phyloP scores from a whole-genome alignment of 345 rosid species.

The Physaria fendleri region DNA sequence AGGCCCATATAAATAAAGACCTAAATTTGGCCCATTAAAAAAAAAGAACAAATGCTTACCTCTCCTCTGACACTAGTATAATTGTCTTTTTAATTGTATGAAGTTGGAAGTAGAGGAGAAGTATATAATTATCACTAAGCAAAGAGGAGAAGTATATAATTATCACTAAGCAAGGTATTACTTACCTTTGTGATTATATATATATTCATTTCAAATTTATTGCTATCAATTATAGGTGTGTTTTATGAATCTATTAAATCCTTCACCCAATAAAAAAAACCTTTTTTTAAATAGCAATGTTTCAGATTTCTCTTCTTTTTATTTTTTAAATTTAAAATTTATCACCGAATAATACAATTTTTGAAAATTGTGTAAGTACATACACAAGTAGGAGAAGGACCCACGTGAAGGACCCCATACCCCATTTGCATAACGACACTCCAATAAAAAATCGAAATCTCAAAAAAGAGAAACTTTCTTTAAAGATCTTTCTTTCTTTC shows the following conservation, averaged over 20 bases:
- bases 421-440: constrained; percentile 28
- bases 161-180: constrained; percentile 19
- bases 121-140: neutral
- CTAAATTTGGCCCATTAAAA: no score
- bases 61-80: constrained; percentile 8
- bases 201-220: neutral
- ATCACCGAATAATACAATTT: constrained; percentile 1
- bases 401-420: constrained; percentile 30
- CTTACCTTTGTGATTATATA: neutral
- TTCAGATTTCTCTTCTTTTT: neutral
- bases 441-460: constrained; percentile 10
- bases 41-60: constrained; percentile 25
- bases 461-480: constrained; percentile 5
- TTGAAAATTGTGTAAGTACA: constrained; percentile 1
- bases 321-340: neutral
- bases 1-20: no score
- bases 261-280: neutral
- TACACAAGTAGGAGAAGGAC: constrained; percentile 22
- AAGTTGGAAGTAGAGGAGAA: constrained; percentile 11
- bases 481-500: constrained; percentile 17
- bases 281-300: neutral
- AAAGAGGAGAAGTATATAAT: constrained; percentile 8
- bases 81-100: neutral
- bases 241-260: neutral
- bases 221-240: neutral